Conservation (phyloP, 495 filamentous ascomycete species). For the Podospora anserina region DNA sequence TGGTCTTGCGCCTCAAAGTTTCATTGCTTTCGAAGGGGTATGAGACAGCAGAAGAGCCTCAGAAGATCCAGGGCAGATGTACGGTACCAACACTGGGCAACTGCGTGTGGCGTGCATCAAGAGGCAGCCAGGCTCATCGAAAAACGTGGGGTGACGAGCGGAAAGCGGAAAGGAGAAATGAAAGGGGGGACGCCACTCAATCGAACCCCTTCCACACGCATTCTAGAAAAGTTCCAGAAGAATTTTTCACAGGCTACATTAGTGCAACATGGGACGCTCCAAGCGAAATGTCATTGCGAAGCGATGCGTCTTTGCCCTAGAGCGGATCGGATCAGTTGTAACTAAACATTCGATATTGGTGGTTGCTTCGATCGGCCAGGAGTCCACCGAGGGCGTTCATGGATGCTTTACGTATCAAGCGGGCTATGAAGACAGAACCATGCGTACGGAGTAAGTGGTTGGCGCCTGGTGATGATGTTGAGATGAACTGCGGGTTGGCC, state of each 20-base stretch:
- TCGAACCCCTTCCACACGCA: background rate
- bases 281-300: background rate
- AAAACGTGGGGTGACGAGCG: background rate
- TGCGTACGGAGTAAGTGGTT: too few relatives aligned
- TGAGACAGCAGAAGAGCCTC: too few relatives aligned
- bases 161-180: background rate
- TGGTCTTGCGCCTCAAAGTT: too few relatives aligned
- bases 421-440: too few relatives aligned
- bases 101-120: background rate
- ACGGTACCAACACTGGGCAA: background rate
- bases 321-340: too few relatives aligned
- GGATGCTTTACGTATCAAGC: too few relatives aligned
- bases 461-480: background rate
- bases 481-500: background rate
- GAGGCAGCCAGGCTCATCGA: background rate
- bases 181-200: background rate
- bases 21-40: too few relatives aligned
- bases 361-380: too few relatives aligned
- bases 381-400: too few relatives aligned
- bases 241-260: background rate
- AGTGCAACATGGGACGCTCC: background rate
- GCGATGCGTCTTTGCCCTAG: background rate
- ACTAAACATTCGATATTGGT: too few relatives aligned
- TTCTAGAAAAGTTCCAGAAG: constrained; percentile 11
- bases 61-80: background rate